Evolutionary conservation across 1,284 basidiomycete species (phyloP), one percentile per base, ranked within the genome.

Genomic region (Austroboletus rostrupii): DNA sequence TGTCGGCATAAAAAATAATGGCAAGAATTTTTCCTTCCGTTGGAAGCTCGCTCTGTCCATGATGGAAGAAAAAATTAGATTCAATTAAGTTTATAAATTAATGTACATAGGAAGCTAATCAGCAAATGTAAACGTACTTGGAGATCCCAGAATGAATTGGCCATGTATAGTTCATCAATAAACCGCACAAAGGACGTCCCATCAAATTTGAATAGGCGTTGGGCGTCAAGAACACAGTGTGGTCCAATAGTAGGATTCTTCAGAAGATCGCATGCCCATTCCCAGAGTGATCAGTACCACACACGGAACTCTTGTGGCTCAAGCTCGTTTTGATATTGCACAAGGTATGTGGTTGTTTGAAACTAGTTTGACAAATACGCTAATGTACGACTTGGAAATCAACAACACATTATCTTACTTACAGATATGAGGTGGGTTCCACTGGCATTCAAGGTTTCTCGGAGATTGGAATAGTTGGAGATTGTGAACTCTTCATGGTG

Each of bases 1-100:
- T 78, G 52, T 78, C 71, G 7, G 74, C 71, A 67, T 75, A 78
- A 1, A 78, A 28, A 16, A 66, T 61, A 36, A 64, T 59, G 0
- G 43, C 50, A 2, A 70, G 31, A 0, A 64, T 60, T 17, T 57
- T 61, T 19, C 46, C 59, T 36, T 54, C 58, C 16, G 33, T n/a
- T 13, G 64, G 62, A 3, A 68, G 40, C 14, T 39, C 36, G 3
- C 43, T 51, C 61, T 65, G 45, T 14, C 29, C 7, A 52, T 13
- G 21, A 13, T 13, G n/a, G 20, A 37, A 13, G 21, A 37, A 17
- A 31, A 17, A 19, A 33, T 31, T 37, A 33, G 13, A 13, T 31
- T 31, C 43, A 10, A 29, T 35, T 39, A 39, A n/a, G 32, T 35
- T 11, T 7, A 8, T 31, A 31, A 31, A 7, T 8, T 31, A n/a